Percentiles rank a stretch among this genome's conserved stretches.
These are phyloP conservation scores for Tremellales sp. DNA, from an alignment of 1,284 basidiomycete species.

Conservation along the genomic window DNA sequence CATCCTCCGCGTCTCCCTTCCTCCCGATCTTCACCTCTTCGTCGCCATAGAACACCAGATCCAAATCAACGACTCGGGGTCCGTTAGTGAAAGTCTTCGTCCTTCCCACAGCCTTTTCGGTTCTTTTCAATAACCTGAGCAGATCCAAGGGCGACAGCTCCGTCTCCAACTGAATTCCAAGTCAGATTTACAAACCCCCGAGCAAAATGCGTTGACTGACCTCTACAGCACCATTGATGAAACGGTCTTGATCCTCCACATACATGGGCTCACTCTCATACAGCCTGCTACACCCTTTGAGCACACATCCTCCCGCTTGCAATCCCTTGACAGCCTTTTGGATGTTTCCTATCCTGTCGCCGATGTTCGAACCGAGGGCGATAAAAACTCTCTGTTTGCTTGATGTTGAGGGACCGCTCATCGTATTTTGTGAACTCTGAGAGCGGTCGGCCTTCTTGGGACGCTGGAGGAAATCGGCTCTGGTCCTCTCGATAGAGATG, in stretches of 20 bases:
- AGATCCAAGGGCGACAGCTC: conserved; percentile 62
- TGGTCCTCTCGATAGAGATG: conserved; percentile 58
- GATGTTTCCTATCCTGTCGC: conserved; percentile 81
- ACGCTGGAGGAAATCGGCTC: conserved; percentile 40
- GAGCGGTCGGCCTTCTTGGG: not conserved
- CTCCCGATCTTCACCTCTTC: conserved; percentile 57
- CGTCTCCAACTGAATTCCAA: conserved; percentile 62
- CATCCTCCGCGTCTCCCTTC: conserved; percentile 50
- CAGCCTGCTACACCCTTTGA: conserved; percentile 81
- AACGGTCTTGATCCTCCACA: conserved; percentile 79
- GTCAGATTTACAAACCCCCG: not conserved
- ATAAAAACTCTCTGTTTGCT: conserved; percentile 55
- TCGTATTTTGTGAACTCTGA: no score
- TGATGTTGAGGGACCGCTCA: no score
- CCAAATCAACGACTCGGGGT: conserved; percentile 86
- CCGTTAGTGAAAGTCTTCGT: conserved; percentile 77
- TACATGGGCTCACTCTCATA: conserved; percentile 98
- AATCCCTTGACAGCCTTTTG: conserved; percentile 59
- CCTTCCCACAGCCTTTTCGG: conserved; percentile 76
- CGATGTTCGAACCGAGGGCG: conserved; percentile 86
- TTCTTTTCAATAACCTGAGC: conserved; percentile 65
- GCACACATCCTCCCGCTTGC: conserved; percentile 39
- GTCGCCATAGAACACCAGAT: conserved; percentile 78
- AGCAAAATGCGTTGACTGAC: conserved; percentile 53
- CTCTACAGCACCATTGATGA: conserved; percentile 86